Percentiles rank a stretch among this genome's conserved stretches.
Evolutionary conservation across 2,329 filamentous ascomycete genomes (phyloP).

Genomic region (Torrubiellomyces zombiae): DNA sequence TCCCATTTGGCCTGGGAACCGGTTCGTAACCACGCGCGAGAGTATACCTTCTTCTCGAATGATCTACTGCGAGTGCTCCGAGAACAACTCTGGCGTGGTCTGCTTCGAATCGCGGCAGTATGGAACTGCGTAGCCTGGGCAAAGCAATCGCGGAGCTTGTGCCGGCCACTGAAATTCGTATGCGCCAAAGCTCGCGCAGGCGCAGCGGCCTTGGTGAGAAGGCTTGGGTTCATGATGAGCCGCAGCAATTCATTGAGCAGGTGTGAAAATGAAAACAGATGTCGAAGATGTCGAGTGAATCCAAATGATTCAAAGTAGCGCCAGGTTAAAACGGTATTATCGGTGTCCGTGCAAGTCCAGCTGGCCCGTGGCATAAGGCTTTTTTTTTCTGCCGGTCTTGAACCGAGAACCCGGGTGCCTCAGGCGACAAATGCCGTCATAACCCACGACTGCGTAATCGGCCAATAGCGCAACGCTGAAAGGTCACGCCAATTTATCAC

Average conservation of each 20-base stretch:
- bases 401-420: slow-evolving; percentile 11
- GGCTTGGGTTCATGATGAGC: slow-evolving; percentile 28
- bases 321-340: too few relatives aligned
- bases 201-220: slow-evolving; percentile 28
- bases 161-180: slow-evolving; percentile 20
- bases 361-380: too few relatives aligned
- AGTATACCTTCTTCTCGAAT: slow-evolving; percentile 13
- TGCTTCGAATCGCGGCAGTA: slow-evolving; percentile 11
- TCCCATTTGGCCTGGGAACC: slow-evolving; percentile 1
- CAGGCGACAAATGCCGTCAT: slow-evolving; percentile 15
- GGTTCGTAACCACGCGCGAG: too few relatives aligned
- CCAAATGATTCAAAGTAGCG: not conserved
- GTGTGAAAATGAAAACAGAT: slow-evolving; percentile 1
- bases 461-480: too few relatives aligned
- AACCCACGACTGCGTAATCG: slow-evolving; percentile 6
- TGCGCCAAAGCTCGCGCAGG: slow-evolving; percentile 29
- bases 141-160: slow-evolving; percentile 23
- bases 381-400: slow-evolving; percentile 13
- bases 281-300: slow-evolving; percentile 2
- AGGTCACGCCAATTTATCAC: too few relatives aligned
- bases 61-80: slow-evolving; percentile 6
- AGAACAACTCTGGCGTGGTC: slow-evolving; percentile 7
- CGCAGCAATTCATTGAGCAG: slow-evolving; percentile 12
- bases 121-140: slow-evolving; percentile 20
- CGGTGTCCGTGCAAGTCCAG: too few relatives aligned